Conservation (phyloP, 2,329 filamentous ascomycete genomes). For the Fusarium euwallaceae region DNA sequence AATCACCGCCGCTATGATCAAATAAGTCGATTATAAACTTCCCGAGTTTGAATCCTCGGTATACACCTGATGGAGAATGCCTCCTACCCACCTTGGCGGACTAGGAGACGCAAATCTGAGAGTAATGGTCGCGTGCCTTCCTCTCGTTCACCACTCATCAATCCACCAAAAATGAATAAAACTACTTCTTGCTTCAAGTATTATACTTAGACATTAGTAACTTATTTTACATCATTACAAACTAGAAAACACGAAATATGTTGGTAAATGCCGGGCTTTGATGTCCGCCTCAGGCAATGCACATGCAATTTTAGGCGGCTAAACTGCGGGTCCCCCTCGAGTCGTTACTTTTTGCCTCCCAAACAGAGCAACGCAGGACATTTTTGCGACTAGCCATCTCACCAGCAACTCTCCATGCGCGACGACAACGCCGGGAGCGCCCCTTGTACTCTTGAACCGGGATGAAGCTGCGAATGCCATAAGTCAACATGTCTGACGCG, state of each 20-base stretch:
- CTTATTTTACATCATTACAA: not conserved
- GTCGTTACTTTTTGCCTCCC: constrained; percentile 51
- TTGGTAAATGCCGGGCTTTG: not conserved
- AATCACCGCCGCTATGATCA: not conserved
- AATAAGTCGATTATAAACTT: not conserved
- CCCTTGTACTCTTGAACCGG: constrained; percentile 57
- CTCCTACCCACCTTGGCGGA: not conserved
- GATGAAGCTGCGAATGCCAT: constrained; percentile 55
- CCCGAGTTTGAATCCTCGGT: not conserved
- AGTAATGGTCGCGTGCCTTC: not conserved
- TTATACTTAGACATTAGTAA: not conserved
- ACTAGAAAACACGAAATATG: not conserved
- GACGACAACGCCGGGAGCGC: constrained; percentile 51
- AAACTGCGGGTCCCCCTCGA: constrained; percentile 48
- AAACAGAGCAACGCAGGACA: constrained; percentile 45
- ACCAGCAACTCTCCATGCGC: constrained; percentile 53
- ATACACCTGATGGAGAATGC: not conserved
- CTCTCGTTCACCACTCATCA: not conserved
- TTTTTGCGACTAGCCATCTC: constrained; percentile 49
- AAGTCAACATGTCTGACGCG: constrained; percentile 75
- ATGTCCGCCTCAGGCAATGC: constrained; percentile 17
- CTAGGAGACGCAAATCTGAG: not conserved
- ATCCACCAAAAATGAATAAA: not conserved
- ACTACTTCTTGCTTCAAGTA: not conserved
- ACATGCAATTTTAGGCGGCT: constrained; percentile 43